Base-by-base conservation (phyloP, 768 basidiomycete species). In the Leucocoprinus leucothites region DNA sequence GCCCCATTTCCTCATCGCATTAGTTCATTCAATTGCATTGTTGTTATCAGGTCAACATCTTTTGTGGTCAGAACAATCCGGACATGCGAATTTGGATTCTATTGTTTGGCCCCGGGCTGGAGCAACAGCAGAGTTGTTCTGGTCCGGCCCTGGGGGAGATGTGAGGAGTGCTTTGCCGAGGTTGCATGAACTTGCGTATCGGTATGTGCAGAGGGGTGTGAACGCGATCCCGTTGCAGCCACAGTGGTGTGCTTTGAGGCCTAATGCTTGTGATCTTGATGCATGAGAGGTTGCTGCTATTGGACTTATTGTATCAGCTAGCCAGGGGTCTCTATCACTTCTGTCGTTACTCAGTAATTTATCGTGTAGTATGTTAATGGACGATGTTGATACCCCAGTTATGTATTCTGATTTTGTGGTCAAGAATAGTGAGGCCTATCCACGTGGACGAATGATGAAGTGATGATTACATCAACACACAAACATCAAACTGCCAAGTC, bases 61-160 rank as follows among this genome's bases (percentile, higher is more conserved):
- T 1, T 73, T 91, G 9, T 91, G 87, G 87, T 79, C 84, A 1
- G 89, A 91, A 64, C 88, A 91, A 65, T 80, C 85, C 1, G 75
- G 79, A 34, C 79, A 86, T 9, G 66, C 74, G 34, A 91, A 86
- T 65, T 69, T 91, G 42, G 89, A 91, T 63, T 58, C 79, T 9
- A 81, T 82, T 42, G 71, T 79, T 3, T 91, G 89, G 89, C 89
- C 87, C 2, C 80, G 87, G 43, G 84, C 85, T 18, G 85, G 84
- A 0, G 74, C 84, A 1, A 79, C 82, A 3, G 88, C 88, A 0
- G 90, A 92, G 65, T 70, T 70, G 50, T 91, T 89, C 69, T 91
- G 89, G 89, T 81, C 78, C 3, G 89, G 88, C 5, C 67, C 74
- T 6, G 75, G 71, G 7, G 74, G 75, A 2, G 68, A 80, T 59